phyloP scores from a whole-genome alignment of 148 eudicot genomes.

The Vaccinium macrocarpon region DNA sequence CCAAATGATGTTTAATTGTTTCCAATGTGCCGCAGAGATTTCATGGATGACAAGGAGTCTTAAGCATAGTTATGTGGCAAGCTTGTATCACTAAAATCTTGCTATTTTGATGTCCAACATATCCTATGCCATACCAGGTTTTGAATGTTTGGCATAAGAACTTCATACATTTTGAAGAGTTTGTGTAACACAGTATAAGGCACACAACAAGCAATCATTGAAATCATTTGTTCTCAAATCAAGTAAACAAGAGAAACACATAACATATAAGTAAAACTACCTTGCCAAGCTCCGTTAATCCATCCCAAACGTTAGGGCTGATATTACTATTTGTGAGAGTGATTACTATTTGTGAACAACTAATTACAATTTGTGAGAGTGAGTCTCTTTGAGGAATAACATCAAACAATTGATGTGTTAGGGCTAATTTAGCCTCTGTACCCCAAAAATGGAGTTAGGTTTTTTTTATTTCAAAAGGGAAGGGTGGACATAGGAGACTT shows the following conservation, averaged over 20 bases:
- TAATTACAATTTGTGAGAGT: too few species aligned
- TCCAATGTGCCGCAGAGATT: background rate
- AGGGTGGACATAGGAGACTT: too few species aligned
- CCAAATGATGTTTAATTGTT: background rate
- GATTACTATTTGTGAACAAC: too few species aligned
- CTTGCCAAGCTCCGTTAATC: conserved; percentile 74
- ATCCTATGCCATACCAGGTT: background rate
- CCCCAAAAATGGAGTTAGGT: too few species aligned
- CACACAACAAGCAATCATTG: background rate
- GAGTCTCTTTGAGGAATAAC: too few species aligned
- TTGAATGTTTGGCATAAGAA: background rate
- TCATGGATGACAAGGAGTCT: background rate
- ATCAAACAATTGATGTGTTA: too few species aligned
- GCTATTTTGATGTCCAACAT: background rate
- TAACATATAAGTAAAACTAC: conserved; percentile 27
- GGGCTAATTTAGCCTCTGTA: too few species aligned
- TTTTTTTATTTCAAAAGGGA: too few species aligned
- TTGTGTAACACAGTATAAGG: background rate
- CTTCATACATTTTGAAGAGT: background rate
- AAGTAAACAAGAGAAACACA: background rate
- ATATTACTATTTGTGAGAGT: too few species aligned
- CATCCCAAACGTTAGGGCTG: conserved; percentile 65
- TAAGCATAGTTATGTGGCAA: background rate
- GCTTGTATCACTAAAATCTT: background rate
- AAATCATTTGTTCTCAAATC: background rate